Evolutionary conservation across 257 asterid genomes (phyloP).

Genomic region (Solanum virginianum): DNA sequence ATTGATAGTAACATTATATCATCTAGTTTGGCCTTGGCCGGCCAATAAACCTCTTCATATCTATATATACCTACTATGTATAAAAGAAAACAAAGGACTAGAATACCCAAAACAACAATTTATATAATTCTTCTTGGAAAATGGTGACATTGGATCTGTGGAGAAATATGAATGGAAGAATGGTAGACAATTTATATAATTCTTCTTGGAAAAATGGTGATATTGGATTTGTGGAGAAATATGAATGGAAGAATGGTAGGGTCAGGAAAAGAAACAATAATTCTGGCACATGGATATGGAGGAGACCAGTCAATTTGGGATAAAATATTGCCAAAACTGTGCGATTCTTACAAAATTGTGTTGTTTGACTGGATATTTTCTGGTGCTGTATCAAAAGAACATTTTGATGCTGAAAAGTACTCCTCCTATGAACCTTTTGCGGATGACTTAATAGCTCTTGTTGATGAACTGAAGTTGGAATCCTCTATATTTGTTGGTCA

Average conservation of each 20-base stretch:
- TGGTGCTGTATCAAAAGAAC: constrained; percentile 44
- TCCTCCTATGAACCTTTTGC: constrained; percentile 53
- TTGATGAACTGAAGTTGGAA: constrained; percentile 54
- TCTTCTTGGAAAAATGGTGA: constrained; percentile 2
- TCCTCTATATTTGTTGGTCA: constrained; percentile 65
- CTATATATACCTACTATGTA: background rate
- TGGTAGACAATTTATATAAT: background rate
- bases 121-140: background rate
- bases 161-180: constrained; percentile 45
- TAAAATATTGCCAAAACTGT: constrained; percentile 27
- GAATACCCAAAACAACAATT: background rate
- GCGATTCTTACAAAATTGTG: constrained; percentile 26
- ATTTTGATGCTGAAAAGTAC: constrained; percentile 38
- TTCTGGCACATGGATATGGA: constrained; percentile 79
- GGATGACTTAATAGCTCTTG: constrained; percentile 47
- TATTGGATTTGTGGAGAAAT: constrained; percentile 13
- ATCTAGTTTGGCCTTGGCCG: background rate
- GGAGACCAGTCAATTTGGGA: constrained; percentile 82
- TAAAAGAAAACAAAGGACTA: background rate
- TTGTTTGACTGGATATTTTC: constrained; percentile 82
- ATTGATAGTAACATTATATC: background rate
- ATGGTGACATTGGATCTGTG: constrained; percentile 19
- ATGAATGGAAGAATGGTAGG: constrained; percentile 58
- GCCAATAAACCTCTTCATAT: background rate
- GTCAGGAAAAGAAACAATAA: constrained; percentile 43